phyloP scores from a whole-genome alignment of 768 basidiomycete genomes.

The Gymnopilus junonius region DNA sequence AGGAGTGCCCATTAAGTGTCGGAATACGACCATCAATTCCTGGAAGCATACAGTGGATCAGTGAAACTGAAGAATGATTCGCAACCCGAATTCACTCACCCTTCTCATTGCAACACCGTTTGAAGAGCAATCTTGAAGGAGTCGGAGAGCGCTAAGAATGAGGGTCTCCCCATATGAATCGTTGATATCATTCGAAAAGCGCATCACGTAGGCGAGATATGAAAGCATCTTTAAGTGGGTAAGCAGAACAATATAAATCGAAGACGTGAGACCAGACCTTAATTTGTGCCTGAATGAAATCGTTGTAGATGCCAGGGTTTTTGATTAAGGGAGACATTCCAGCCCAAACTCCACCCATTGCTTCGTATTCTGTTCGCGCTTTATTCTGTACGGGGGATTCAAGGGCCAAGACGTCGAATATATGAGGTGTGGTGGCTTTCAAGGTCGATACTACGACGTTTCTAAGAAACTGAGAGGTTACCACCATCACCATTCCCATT shows the following conservation, averaged over 20 bases:
- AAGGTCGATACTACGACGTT: conserved; percentile 66
- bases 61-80: background rate
- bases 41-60: conserved; percentile 31
- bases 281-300: conserved; percentile 88
- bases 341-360: conserved; percentile 81
- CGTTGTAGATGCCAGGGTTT: conserved; percentile 75
- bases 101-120: conserved; percentile 83
- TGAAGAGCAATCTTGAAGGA: conserved; percentile 92
- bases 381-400: conserved; percentile 83
- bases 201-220: conserved; percentile 88
- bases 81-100: conserved; percentile 43
- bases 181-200: conserved; percentile 60
- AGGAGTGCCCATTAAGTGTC: conserved; percentile 83
- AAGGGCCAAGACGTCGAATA: conserved; percentile 76
- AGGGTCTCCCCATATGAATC: conserved; percentile 82
- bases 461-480: conserved; percentile 85
- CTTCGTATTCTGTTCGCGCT: conserved; percentile 78
- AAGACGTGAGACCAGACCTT: conserved; percentile 55
- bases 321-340: conserved; percentile 79
- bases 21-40: conserved; percentile 92
- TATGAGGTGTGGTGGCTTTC: conserved; percentile 72
- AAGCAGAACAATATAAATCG: conserved; percentile 12
- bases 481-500: conserved; percentile 89
- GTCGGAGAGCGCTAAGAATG: conserved; percentile 78
- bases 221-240: conserved; percentile 71